A percentile compares a stretch with the other conserved stretches of the same genome.
Conservation (phyloP, 495 filamentous ascomycete genomes). For the Glarea lozoyensis region DNA sequence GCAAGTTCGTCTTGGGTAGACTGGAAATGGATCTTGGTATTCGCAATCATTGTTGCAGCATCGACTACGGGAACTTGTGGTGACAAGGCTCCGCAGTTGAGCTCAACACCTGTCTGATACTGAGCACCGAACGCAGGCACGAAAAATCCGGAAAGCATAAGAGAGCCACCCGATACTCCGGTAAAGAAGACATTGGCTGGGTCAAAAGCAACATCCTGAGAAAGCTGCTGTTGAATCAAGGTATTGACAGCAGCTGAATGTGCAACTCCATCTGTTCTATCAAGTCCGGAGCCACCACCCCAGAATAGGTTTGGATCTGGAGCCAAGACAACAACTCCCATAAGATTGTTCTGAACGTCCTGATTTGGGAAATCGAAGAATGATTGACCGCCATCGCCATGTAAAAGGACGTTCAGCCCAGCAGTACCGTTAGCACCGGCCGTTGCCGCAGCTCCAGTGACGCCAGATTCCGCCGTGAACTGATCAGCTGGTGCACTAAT, state of each 20-base stretch:
- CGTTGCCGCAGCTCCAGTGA: slow-evolving; percentile 26
- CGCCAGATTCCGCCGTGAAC: slow-evolving; percentile 31
- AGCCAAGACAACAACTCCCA: slow-evolving; percentile 38
- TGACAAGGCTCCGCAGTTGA: slow-evolving; percentile 38
- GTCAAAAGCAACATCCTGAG: slow-evolving; percentile 37
- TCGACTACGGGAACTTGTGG: slow-evolving; percentile 36
- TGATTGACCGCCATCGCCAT: slow-evolving; percentile 47
- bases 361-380: slow-evolving; percentile 49
- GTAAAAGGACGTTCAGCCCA: slow-evolving; percentile 39
- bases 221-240: slow-evolving; percentile 30
- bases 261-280: slow-evolving; percentile 39
- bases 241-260: slow-evolving; percentile 37
- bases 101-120: slow-evolving; percentile 31
- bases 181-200: slow-evolving; percentile 34
- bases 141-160: slow-evolving; percentile 39
- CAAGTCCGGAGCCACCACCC: slow-evolving; percentile 37
- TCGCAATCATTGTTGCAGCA: slow-evolving; percentile 23
- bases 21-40: slow-evolving; percentile 38
- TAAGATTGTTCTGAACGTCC: slow-evolving; percentile 32
- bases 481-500: slow-evolving; percentile 35
- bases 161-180: slow-evolving; percentile 35
- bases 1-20: slow-evolving; percentile 36
- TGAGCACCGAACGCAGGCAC: slow-evolving; percentile 36
- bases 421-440: slow-evolving; percentile 25
- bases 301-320: slow-evolving; percentile 42